Evolutionary conservation across 768 basidiomycete genomes (phyloP), one percentile per base, ranked within the genome.

Genomic region (Xanthoconium purpureum): DNA sequence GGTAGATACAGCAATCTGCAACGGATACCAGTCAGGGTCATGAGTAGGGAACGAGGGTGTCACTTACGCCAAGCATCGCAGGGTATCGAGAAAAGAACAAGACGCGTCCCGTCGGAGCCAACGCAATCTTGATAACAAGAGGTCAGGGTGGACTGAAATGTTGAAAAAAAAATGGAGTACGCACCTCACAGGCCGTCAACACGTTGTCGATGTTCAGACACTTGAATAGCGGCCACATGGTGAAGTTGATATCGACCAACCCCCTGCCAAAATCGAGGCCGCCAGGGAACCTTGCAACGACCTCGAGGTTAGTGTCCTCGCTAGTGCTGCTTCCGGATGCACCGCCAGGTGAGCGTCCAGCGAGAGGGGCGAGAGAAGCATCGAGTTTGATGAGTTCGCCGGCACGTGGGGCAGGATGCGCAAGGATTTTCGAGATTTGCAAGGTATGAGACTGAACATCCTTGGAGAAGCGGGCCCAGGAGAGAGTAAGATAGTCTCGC

Each of bases 211-310:
- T 84, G 64, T 93, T 94, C 57, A 98, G 73, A 56, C 88, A 89
- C 69, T 94, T 89, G 80, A 98, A 97, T 48, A 98, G 68, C 2
- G 95, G 95, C 93, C 94, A 98, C 84, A 97, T 91, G 38, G 93
- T 94, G 67, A 95, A 94, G 72, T 96, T 95, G 67, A 94, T 91
- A 62, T 95, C 92, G 35, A 95, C 90, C 47, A 96, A 77, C 1
- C 94, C 94, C 42, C 87, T 82, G 29, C 94, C 92, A 65, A 96
- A 94, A 71, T 96, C 94, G 44, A 96, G 81, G 18, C 91, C 91
- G n/a, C 94, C 94, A 29, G 91, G 91, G 76, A 94, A 93, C 47
- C 91, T 84, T 24, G 91, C 89, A 38, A 94, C 86, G 55, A 94
- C 90, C 67, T 94, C 91, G 36, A 94, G 77, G 55, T 73, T 77